Evolutionary conservation across 768 basidiomycete genomes (phyloP), one percentile per base, ranked within the genome.

Genomic region (Mycena capillaripes): DNA sequence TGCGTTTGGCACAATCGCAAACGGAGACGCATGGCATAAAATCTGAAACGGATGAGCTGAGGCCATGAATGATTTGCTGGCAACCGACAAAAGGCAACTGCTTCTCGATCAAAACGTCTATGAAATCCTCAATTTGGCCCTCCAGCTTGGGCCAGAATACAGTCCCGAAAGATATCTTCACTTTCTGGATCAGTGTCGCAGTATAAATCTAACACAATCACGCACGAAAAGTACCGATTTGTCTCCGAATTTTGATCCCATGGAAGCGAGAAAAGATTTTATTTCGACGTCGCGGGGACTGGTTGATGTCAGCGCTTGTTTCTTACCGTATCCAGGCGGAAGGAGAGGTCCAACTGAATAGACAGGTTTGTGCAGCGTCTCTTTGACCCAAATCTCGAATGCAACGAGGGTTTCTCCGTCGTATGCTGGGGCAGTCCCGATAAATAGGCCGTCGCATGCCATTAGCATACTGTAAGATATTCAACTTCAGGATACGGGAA

Each of bases 271-370:
- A 36, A 71, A 71, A 2, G 34, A n/a, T 9, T 21, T 17, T 2
- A 59, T 34, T 32, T 52, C 63, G 1, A 14, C n/a, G 25, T 46
- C 61, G 16, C 16, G 11, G 2, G 36, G 36, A 19, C n/a, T 17
- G 11, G 2, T 12, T 12, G 25, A 17, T 4, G 46, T 29, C 4
- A 10, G 14, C 19, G 34, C 34, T 5, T 36, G 52, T 21, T 25
- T 32, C 9, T 9, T 32, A 17, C 70, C 62, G 23, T 58, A 65
- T 5, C 34, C 46, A 9, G 62, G 56, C 7, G 53, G 69, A 19
- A 70, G 62, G 14, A 70, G 59, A 17, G 69, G 69, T 12, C 69
- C 69, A 2, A 70, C 69, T 9, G 52, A 21, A 27, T 64, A 70
- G 0, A 70, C 32, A 4, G 60, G 42, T 30, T 63, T 63, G 30